Evolutionary conservation across 1,284 basidiomycete genomes (phyloP).

Genomic region (Gomphus bonarii): DNA sequence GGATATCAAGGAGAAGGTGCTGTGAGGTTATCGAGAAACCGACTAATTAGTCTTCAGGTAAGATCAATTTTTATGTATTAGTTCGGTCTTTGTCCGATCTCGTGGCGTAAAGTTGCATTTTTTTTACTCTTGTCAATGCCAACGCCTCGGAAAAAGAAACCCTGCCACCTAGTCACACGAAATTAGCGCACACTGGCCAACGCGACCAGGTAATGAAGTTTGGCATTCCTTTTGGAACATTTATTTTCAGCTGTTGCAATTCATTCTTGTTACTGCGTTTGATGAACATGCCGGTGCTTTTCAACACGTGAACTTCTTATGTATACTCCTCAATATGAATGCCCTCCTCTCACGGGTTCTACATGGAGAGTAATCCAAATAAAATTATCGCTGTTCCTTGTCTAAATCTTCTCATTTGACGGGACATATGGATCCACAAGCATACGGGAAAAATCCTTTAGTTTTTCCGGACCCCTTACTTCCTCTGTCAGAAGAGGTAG

Average conservation of each 20-base stretch:
- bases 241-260: too few species aligned
- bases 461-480: conserved; percentile 89
- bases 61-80: not conserved
- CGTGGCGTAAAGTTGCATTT: too few species aligned
- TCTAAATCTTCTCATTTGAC: conserved; percentile 6
- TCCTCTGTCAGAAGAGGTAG: conserved; percentile 94
- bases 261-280: not conserved
- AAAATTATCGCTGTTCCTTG: not conserved
- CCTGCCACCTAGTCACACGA: too few species aligned
- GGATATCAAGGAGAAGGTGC: too few species aligned
- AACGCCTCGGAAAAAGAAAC: too few species aligned
- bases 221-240: too few species aligned
- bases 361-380: not conserved
- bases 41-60: not conserved
- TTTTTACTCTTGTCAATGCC: too few species aligned
- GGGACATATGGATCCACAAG: conserved; percentile 55
- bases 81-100: not conserved
- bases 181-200: too few species aligned
- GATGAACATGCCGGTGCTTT: not conserved
- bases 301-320: not conserved
- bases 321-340: not conserved
- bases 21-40: too few species aligned
- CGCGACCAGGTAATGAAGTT: too few species aligned
- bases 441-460: conserved; percentile 86
- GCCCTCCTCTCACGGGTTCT: not conserved